Evolutionary conservation across 169 alveolate genomes (phyloP).

Genomic region (Plasmodium berghei): DNA sequence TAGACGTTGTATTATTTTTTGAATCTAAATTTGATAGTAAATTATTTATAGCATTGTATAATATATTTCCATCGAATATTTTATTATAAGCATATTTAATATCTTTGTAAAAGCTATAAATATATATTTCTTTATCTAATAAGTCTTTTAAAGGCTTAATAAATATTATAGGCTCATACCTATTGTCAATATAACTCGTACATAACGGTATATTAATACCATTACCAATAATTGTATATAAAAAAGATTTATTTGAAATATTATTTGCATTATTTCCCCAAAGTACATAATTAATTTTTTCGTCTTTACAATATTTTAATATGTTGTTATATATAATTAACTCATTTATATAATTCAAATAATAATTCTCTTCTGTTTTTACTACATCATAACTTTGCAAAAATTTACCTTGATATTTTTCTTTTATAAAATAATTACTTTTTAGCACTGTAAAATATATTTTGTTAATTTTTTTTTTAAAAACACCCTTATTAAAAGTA

Average conservation of each 20-base stretch:
- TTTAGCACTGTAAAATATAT: slow-evolving; percentile 36
- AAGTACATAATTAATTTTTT: slow-evolving; percentile 61
- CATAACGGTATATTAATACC: slow-evolving; percentile 57
- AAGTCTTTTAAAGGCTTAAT: slow-evolving; percentile 65
- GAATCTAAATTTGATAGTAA: slow-evolving; percentile 37
- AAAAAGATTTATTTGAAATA: slow-evolving; percentile 58
- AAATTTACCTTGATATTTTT: slow-evolving; percentile 14
- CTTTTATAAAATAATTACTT: slow-evolving; percentile 60
- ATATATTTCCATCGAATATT: slow-evolving; percentile 20
- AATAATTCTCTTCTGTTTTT: slow-evolving; percentile 64
- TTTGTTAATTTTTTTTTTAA: slow-evolving; percentile 45
- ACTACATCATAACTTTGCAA: slow-evolving; percentile 19
- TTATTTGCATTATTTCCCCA: slow-evolving; percentile 73
- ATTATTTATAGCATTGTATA: slow-evolving; percentile 40
- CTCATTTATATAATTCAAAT: slow-evolving; percentile 62
- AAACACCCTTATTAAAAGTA: slow-evolving; percentile 35
- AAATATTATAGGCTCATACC: slow-evolving; percentile 37
- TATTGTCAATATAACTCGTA: slow-evolving; percentile 45
- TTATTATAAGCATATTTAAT: slow-evolving; percentile 29
- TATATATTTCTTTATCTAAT: slow-evolving; percentile 67
- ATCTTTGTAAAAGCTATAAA: slow-evolving; percentile 61
- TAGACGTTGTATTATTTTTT: slow-evolving; percentile 39
- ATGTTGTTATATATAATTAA: slow-evolving; percentile 56
- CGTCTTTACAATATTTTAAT: slow-evolving; percentile 49
- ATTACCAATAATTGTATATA: slow-evolving; percentile 59